A percentile compares a stretch with the other conserved stretches of the same genome.
phyloP scores from a whole-genome alignment of 305 asterid species.

The Lippia alba region DNA sequence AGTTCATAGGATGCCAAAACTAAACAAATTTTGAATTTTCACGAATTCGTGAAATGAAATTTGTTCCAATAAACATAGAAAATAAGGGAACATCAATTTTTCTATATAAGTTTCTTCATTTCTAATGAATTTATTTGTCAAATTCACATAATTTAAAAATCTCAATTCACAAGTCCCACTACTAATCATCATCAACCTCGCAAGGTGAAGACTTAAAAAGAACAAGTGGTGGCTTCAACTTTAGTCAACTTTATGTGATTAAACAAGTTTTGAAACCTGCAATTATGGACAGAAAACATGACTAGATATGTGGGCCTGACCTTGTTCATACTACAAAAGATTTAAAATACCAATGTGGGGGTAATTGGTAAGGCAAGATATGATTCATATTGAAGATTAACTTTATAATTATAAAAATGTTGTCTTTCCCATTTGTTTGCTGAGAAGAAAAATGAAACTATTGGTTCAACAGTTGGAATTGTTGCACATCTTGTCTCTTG shows the following conservation, averaged over 20 bases:
- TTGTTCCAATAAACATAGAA: no score
- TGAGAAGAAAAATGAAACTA: constrained; percentile 23
- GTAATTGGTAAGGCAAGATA: constrained; percentile 16
- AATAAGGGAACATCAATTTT: no score
- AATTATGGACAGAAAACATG: constrained; percentile 54
- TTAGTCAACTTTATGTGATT: constrained; percentile 48
- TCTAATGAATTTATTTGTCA: no score
- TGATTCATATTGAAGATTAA: constrained; percentile 32
- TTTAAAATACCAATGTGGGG: constrained; percentile 17
- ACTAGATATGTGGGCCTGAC: constrained; percentile 56
- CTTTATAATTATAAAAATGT: constrained; percentile 22
- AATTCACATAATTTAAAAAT: neutral
- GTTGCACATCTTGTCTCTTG: constrained; percentile 51
- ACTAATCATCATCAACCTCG: constrained; percentile 6
- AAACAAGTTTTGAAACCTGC: constrained; percentile 43
- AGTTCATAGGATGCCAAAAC: no score
- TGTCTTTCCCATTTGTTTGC: constrained; percentile 39
- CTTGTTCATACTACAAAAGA: constrained; percentile 12
- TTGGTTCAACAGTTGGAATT: constrained; percentile 45
- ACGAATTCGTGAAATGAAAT: no score
- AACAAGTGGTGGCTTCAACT: constrained; percentile 33
- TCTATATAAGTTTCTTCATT: no score
- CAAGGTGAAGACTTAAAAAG: neutral
- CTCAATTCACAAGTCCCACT: constrained; percentile 28
- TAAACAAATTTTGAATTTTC: no score